Conservation (phyloP, 1,139 yeast species). For the Kodamaea plutei region DNA sequence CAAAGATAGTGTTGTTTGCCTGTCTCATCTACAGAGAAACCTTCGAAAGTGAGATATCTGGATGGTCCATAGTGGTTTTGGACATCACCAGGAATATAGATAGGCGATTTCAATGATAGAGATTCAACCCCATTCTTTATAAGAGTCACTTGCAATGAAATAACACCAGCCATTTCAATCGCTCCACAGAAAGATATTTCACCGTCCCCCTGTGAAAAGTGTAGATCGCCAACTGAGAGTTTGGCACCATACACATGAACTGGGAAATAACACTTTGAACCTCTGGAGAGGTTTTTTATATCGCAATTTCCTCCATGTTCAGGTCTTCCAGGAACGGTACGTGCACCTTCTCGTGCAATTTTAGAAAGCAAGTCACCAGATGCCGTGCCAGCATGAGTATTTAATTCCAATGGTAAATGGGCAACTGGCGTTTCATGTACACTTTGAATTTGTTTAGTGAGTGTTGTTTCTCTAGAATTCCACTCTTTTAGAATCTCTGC, state of each 20-base stretch:
- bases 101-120: constrained; percentile 39
- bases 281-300: constrained; percentile 45
- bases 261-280: constrained; percentile 46
- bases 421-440: constrained; percentile 35
- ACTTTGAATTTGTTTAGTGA: constrained; percentile 28
- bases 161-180: constrained; percentile 48
- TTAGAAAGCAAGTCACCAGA: constrained; percentile 20
- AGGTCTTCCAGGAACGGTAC: constrained; percentile 50
- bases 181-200: constrained; percentile 53
- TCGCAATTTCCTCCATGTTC: constrained; percentile 53
- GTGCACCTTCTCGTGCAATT: constrained; percentile 40
- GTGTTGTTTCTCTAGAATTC: constrained; percentile 37
- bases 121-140: constrained; percentile 39
- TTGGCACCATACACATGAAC: constrained; percentile 46
- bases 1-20: constrained; percentile 42
- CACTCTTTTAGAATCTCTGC: constrained; percentile 37
- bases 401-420: constrained; percentile 31
- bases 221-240: constrained; percentile 46
- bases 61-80: constrained; percentile 44
- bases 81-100: constrained; percentile 47
- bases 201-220: constrained; percentile 51
- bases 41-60: constrained; percentile 48
- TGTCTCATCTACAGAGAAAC: constrained; percentile 45
- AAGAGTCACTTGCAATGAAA: constrained; percentile 36
- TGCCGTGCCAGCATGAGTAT: constrained; percentile 39